A percentile compares a stretch with the other conserved stretches of the same genome.
Conservation (phyloP, 1,284 basidiomycete species). For the Irpex sp. region DNA sequence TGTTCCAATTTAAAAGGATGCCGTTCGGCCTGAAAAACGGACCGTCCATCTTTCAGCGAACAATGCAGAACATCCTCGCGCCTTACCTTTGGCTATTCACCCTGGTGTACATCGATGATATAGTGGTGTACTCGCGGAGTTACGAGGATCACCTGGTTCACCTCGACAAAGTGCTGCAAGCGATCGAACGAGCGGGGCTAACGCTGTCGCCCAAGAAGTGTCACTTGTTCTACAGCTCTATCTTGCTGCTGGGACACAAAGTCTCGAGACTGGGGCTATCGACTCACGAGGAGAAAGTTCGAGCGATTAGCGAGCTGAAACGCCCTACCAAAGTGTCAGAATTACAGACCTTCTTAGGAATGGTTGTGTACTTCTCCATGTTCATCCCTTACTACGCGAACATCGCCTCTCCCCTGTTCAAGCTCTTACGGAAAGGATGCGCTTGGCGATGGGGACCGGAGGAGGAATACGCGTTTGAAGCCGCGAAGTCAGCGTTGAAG, state of each 20-base stretch:
- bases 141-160: too few relatives aligned
- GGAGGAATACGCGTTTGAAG: slow-evolving; percentile 21
- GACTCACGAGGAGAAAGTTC: slow-evolving; percentile 25
- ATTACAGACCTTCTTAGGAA: slow-evolving; percentile 28
- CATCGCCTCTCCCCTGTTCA: too few relatives aligned
- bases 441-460: too few relatives aligned
- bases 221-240: slow-evolving; percentile 27
- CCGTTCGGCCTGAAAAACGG: slow-evolving; percentile 29
- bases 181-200: slow-evolving; percentile 10
- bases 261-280: slow-evolving; percentile 11
- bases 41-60: too few relatives aligned
- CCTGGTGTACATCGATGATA: too few relatives aligned
- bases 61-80: too few relatives aligned
- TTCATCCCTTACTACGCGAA: slow-evolving; percentile 15
- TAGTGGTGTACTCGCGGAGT: too few relatives aligned
- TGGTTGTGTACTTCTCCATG: slow-evolving; percentile 27
- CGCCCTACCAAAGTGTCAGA: slow-evolving; percentile 19
- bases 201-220: slow-evolving; percentile 32
- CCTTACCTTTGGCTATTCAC: too few relatives aligned
- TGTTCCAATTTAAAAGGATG: slow-evolving; percentile 36
- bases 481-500: too few relatives aligned
- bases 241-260: slow-evolving; percentile 28
- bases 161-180: too few relatives aligned
- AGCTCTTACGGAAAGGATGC: too few relatives aligned
- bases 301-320: slow-evolving; percentile 21